These are phyloP conservation scores for Ailanthus altissimus DNA, from an alignment of 345 rosid species.

Conservation along the genomic window DNA sequence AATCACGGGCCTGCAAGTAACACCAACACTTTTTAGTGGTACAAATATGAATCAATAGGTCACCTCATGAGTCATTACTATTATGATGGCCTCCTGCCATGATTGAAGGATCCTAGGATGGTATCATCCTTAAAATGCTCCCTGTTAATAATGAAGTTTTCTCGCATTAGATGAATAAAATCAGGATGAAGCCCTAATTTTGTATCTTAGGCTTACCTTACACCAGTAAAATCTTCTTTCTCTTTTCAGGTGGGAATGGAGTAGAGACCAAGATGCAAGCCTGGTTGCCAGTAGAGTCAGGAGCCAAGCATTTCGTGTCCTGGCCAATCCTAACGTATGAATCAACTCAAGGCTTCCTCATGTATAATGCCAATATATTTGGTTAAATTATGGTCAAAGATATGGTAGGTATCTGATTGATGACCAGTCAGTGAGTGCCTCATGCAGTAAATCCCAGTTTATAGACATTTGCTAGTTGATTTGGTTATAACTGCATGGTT, in stretches of 20 bases:
- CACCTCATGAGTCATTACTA: neutral
- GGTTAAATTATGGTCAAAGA: slow-evolving; percentile 38
- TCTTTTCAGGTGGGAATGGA: slow-evolving; percentile 45
- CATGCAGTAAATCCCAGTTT: slow-evolving; percentile 10
- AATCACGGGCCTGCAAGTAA: neutral
- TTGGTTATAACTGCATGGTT: slow-evolving; percentile 8
- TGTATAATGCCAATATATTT: slow-evolving; percentile 29
- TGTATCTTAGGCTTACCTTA: neutral
- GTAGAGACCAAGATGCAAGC: slow-evolving; percentile 37
- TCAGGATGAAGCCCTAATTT: neutral
- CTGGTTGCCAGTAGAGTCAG: slow-evolving; percentile 39
- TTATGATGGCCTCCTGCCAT: neutral
- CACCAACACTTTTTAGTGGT: neutral
- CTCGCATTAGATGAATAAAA: neutral
- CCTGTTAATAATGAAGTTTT: neutral
- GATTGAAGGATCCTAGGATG: neutral
- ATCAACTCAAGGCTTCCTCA: slow-evolving; percentile 38
- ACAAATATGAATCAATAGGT: neutral
- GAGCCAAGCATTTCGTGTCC: slow-evolving; percentile 55
- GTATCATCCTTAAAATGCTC: neutral
- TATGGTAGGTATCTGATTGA: slow-evolving; percentile 39
- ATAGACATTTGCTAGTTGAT: slow-evolving; percentile 12
- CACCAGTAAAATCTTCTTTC: neutral
- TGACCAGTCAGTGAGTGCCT: slow-evolving; percentile 22
- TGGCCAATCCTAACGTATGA: slow-evolving; percentile 77